These are phyloP conservation scores for Calycina herbarum DNA, from an alignment of 2,329 filamentous ascomycete genomes.

Conservation along the genomic window DNA sequence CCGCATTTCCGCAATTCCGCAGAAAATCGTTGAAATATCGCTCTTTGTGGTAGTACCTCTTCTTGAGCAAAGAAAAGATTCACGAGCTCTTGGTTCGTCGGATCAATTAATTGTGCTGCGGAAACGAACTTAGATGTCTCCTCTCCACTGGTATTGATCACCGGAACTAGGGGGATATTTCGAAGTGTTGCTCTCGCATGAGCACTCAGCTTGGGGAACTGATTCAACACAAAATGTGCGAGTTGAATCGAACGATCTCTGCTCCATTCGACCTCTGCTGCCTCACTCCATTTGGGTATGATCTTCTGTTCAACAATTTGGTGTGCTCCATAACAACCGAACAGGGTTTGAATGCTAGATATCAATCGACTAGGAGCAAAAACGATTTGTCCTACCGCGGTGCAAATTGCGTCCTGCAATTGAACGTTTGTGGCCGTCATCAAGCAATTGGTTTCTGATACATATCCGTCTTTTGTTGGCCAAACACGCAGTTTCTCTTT, in stretches of 20 bases:
- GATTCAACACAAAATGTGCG: conserved; percentile 21
- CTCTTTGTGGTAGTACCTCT: conserved; percentile 25
- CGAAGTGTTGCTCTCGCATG: conserved; percentile 17
- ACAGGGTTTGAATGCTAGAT: neutral
- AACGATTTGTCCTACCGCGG: conserved; percentile 2
- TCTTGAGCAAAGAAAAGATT: conserved; percentile 34
- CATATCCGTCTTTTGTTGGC: conserved; percentile 9
- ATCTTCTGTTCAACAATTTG: conserved; percentile 25
- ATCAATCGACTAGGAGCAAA: neutral
- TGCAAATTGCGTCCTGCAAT: neutral
- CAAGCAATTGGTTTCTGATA: neutral
- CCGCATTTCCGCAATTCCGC: conserved; percentile 25
- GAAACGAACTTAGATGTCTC: conserved; percentile 21
- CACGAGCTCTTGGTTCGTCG: conserved; percentile 15
- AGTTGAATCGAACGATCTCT: conserved; percentile 24
- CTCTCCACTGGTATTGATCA: conserved; percentile 18
- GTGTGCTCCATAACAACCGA: neutral
- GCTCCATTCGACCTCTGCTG: conserved; percentile 1
- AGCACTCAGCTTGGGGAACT: conserved; percentile 19
- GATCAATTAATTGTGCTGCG: conserved; percentile 29
- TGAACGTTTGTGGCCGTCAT: neutral
- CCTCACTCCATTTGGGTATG: conserved; percentile 26
- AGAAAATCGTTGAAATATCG: conserved; percentile 23
- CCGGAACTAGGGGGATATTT: conserved; percentile 28
- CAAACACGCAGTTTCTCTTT: conserved; percentile 24